phyloP scores from a whole-genome alignment of 1,139 yeast species.

The Saccharomycopsis phalli region DNA sequence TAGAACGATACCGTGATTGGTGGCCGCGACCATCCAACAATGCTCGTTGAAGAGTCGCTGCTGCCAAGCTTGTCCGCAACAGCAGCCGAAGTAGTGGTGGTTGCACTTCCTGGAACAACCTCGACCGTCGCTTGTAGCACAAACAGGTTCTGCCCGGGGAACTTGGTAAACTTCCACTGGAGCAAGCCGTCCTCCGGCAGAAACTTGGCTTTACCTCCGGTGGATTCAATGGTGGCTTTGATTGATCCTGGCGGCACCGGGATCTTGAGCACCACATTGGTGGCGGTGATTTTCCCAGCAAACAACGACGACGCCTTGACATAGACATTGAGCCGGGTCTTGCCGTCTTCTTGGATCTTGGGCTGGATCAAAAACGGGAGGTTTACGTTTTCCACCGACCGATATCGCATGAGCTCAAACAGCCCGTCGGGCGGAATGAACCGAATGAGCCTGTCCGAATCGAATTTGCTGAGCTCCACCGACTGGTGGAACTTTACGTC shows the following conservation, averaged over 20 bases:
- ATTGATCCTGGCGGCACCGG: constrained; percentile 64
- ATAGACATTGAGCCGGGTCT: constrained; percentile 43
- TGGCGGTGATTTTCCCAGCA: constrained; percentile 54
- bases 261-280: constrained; percentile 52
- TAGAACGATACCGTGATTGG: constrained; percentile 68
- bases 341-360: constrained; percentile 44
- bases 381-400: constrained; percentile 47
- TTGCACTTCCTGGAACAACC: constrained; percentile 26
- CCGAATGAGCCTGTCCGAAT: constrained; percentile 54
- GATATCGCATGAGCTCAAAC: constrained; percentile 79
- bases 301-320: constrained; percentile 55
- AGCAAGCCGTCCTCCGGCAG: constrained; percentile 57
- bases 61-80: constrained; percentile 4
- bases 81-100: constrained; percentile 19
- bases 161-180: constrained; percentile 63
- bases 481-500: constrained; percentile 89
- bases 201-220: constrained; percentile 63
- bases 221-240: constrained; percentile 40
- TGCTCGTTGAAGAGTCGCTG: constrained; percentile 4
- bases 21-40: constrained; percentile 55
- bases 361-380: constrained; percentile 72
- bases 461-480: constrained; percentile 64
- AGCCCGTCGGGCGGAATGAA: constrained; percentile 91
- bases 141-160: constrained; percentile 60
- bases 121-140: constrained; percentile 45